Evolutionary conservation across 306 rosid species (phyloP).

Genomic region (Cucurbita pepo): DNA sequence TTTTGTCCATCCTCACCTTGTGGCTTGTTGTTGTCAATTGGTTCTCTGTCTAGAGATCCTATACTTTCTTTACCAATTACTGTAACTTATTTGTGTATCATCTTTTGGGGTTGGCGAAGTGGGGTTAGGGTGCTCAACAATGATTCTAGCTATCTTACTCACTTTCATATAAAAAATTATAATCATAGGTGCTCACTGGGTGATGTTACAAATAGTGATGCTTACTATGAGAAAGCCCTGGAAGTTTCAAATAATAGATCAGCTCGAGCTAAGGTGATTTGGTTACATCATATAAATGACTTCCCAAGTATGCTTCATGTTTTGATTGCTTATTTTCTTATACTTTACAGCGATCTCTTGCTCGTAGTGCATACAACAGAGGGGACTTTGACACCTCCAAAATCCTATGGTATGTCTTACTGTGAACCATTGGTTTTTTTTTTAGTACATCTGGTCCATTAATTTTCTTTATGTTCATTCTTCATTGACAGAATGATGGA

Average conservation of each 20-base stretch:
- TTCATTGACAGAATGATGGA: neutral
- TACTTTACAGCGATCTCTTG: conserved; percentile 65
- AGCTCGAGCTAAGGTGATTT: conserved; percentile 83
- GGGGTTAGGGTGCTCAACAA: neutral
- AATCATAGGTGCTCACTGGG: conserved; percentile 76
- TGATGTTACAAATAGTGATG: conserved; percentile 60
- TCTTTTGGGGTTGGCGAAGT: neutral
- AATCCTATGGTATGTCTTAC: conserved; percentile 28
- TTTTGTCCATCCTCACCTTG: neutral
- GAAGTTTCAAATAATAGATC: conserved; percentile 81
- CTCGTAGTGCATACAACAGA: conserved; percentile 92
- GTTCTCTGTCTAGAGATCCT: neutral
- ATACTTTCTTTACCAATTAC: neutral
- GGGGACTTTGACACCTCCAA: conserved; percentile 69
- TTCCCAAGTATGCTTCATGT: conserved; percentile 1
- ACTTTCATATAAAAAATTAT: neutral
- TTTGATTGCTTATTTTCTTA: conserved; percentile 4
- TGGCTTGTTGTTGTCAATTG: neutral
- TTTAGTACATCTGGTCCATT: neutral
- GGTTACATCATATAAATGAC: neutral
- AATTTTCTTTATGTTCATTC: neutral
- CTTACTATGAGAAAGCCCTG: conserved; percentile 77
- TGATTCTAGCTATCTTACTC: neutral
- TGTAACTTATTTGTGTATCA: neutral
- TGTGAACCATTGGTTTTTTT: neutral